Evolutionary conservation across 345 rosid genomes (phyloP), one percentile per base, ranked within the genome.

Genomic region (Lagerstroemia speciosa): DNA sequence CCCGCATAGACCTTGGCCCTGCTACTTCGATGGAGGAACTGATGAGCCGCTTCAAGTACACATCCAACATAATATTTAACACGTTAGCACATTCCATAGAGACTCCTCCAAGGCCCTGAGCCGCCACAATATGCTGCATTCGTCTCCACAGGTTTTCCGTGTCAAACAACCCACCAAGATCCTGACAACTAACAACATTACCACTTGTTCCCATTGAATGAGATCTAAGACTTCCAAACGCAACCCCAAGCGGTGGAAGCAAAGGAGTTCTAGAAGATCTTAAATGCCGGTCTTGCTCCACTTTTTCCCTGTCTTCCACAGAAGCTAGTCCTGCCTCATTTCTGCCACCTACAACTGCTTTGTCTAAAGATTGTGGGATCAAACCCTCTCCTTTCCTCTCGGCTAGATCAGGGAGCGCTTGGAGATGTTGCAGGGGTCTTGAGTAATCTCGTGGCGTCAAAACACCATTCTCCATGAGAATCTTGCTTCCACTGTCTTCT

Each of bases 71-170:
- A 62, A 72, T 82, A 67, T 90, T 90, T 78, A 95, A 78, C 41
- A 75, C 69, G 74, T 78, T 90, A 69, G 99, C 86, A 77, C 92
- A 90, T 75, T 88, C 98, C 68, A 75, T 11, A 2, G 99, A 90
- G 75, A 92, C 96, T 48, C 87, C 97, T 76, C 82, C 91, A 71
- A 95, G 78, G 50, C 91, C 98, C 73, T 95, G 97, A 22, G 78
- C 78, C 71, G 79, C 80, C n/a, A 85, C 96, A 60, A 87, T 84
- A 76, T 78, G 90, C 78, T 87, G 92, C 93, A 95, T 90, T 26
- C 91, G 86, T 72, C 82, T 86, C 76, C 86, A 83, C 79, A 95
- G 74, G 62, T 78, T 81, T 80, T 84, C 92, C 24, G 83, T 70
- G 57, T 81, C 88, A 70, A 81, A 80, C 80, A 95, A 82, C 64